A percentile compares a stretch with the other conserved stretches of the same genome.
These are phyloP conservation scores for Aegilops umbellulata DNA, from an alignment of 176 grass and related monocot species.

Conservation along the genomic window DNA sequence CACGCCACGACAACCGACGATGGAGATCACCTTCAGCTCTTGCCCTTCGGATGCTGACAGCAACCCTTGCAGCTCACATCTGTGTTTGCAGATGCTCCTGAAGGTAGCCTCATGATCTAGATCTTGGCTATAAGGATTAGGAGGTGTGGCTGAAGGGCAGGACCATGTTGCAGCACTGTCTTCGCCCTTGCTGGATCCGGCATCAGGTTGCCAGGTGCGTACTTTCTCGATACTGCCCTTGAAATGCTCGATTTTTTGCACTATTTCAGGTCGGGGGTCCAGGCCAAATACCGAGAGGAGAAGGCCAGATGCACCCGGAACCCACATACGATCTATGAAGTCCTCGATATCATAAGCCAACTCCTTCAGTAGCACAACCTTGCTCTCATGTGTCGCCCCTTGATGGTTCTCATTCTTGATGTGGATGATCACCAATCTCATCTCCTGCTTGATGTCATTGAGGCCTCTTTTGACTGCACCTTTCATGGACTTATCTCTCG, in stretches of 20 bases:
- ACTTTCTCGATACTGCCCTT: neutral
- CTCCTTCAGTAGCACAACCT: neutral
- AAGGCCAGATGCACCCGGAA: neutral
- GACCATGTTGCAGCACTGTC: neutral
- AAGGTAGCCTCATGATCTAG: neutral
- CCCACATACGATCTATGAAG: neutral
- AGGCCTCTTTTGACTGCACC: neutral
- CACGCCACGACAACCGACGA: neutral
- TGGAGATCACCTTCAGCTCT: neutral
- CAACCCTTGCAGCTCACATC: neutral
- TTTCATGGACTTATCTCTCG: neutral
- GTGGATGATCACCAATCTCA: neutral
- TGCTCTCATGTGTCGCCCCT: neutral
- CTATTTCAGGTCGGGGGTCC: neutral
- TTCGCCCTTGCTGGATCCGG: neutral
- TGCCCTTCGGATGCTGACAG: neutral
- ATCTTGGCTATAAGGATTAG: neutral
- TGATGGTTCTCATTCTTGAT: neutral
- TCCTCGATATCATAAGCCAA: neutral
- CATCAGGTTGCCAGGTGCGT: neutral
- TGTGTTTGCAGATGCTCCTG: neutral
- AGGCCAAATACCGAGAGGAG: neutral
- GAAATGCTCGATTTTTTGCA: neutral
- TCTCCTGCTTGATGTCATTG: neutral
- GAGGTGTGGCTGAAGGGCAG: too few species aligned